Evolutionary conservation across 768 basidiomycete genomes (phyloP).

Genomic region (Lyophyllum decastes): DNA sequence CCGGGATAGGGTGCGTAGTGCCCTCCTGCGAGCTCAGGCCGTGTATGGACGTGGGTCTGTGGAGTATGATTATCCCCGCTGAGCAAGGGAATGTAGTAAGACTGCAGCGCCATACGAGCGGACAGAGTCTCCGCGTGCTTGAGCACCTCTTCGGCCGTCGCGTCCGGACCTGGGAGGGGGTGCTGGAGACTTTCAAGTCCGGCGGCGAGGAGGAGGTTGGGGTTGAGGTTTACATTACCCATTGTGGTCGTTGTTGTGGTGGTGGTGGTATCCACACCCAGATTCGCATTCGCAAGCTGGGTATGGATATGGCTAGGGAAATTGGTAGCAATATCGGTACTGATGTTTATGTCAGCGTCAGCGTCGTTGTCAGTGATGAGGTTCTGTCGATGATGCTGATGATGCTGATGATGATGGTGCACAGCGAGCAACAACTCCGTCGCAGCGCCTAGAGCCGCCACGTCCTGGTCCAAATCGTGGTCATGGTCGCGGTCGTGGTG

Average conservation of each 20-base stretch:
- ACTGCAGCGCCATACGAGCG: constrained; percentile 60
- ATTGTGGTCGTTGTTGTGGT: too few species aligned
- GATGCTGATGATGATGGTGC: neutral
- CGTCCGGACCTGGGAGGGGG: constrained; percentile 41
- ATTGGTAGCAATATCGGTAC: too few species aligned
- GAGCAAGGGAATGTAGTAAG: constrained; percentile 62
- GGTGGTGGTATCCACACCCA: neutral
- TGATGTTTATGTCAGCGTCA: too few species aligned
- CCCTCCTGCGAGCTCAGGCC: too few species aligned
- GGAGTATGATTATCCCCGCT: too few species aligned
- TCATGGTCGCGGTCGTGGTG: neutral
- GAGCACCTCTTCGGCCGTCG: constrained; percentile 58
- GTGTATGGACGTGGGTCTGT: too few species aligned
- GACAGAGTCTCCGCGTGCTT: constrained; percentile 59
- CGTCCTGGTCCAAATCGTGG: neutral
- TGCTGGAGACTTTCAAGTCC: too few species aligned
- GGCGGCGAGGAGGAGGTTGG: too few species aligned
- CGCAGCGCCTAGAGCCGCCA: too few species aligned
- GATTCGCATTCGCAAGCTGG: too few species aligned
- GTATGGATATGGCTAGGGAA: too few species aligned
- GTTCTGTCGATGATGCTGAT: neutral
- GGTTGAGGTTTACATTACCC: neutral
- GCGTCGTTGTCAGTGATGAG: neutral
- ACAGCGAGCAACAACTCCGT: too few species aligned
- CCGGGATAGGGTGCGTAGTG: neutral